Base-by-base conservation (phyloP, 2,329 filamentous ascomycete genomes). In the Fusarium brachygibbosum region DNA sequence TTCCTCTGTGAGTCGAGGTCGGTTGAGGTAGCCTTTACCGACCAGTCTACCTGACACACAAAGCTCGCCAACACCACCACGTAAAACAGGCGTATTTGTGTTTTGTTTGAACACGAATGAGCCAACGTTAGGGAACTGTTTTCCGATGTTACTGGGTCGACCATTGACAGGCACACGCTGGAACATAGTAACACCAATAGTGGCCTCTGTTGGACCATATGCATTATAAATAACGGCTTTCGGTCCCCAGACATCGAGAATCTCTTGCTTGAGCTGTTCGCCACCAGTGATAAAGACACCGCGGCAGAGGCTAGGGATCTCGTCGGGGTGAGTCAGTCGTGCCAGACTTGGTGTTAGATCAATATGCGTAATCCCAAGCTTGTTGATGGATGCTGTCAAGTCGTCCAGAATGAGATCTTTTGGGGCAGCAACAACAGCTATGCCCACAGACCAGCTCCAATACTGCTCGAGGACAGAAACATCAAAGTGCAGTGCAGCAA, bases 231-330 rank as follows among this genome's bases (percentile, higher is more conserved):
- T 94, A 42, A 94, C 93, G 2, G 85, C 85, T 58, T 90, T 86
- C 1, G 90, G 85, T 0, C 94, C 94, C 94, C 95, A 98, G 0
- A 84, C 86, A 72, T 97, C 91, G 3, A 98, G 83, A 48, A 97
- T 97, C 67, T 97, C 94, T 74, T 96, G 93, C 72, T 93, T 94
- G 19, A 98, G 82, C 52, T 92, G 89, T 77, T 98, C 94, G 4
- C 94, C 94, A 10, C 95, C 94, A 0, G 94, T 97, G 69, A 98
- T 97, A 76, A 98, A 98, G 0, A 97, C 92, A 4, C 95, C 94
- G 46, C 86, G 86, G 69, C 91, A 93, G 2, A 98, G 82, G 29
- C 86, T 91, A 3, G 94, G 94, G 0, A 95, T 92, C 42, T 97
- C 91, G 32, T 92, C 85, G 0, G 94, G 95, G 61, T 91, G 89